These are phyloP conservation scores for Magnolia sinica DNA, from an alignment of 164 flowering plant species.

Conservation along the genomic window DNA sequence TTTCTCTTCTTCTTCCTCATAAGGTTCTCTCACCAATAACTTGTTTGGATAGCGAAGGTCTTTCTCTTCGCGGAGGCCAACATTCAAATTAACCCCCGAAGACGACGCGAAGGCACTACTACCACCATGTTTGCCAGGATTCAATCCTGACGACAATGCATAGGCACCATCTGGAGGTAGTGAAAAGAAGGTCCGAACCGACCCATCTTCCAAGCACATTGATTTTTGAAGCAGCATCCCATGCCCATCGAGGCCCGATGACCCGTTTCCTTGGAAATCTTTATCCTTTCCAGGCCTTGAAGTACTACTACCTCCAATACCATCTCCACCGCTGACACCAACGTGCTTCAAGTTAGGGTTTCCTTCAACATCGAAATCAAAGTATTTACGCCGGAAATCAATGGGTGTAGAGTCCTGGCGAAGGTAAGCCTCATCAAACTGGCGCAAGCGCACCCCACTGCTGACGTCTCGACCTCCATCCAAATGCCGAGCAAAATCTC, in stretches of 20 bases:
- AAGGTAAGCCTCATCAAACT: conserved; percentile 14
- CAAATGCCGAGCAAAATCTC: conserved; percentile 19
- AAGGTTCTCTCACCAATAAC: conserved; percentile 14
- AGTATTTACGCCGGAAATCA: conserved; percentile 20
- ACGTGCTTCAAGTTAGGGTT: conserved; percentile 7
- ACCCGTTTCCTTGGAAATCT: conserved; percentile 11
- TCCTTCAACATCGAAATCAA: conserved; percentile 7
- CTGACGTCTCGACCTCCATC: conserved; percentile 7
- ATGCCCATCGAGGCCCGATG: conserved; percentile 18
- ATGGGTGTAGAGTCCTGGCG: conserved; percentile 8
- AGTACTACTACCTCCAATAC: not conserved
- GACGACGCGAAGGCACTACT: conserved; percentile 4
- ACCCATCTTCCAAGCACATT: conserved; percentile 17
- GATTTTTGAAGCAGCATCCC: conserved; percentile 20
- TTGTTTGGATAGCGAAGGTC: conserved; percentile 10
- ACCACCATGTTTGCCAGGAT: conserved; percentile 12
- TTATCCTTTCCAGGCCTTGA: conserved; percentile 18
- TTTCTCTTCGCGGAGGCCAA: conserved; percentile 17
- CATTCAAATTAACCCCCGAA: conserved; percentile 3
- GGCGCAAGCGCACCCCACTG: not conserved
- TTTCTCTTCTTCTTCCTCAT: conserved; percentile 16
- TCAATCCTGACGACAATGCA: not conserved
- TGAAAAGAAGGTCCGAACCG: conserved; percentile 5
- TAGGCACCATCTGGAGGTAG: conserved; percentile 12
- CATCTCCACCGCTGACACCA: conserved; percentile 1